Evolutionary conservation across 306 rosid species (phyloP), one percentile per base, ranked within the genome.

Genomic region (Morella rubra): DNA sequence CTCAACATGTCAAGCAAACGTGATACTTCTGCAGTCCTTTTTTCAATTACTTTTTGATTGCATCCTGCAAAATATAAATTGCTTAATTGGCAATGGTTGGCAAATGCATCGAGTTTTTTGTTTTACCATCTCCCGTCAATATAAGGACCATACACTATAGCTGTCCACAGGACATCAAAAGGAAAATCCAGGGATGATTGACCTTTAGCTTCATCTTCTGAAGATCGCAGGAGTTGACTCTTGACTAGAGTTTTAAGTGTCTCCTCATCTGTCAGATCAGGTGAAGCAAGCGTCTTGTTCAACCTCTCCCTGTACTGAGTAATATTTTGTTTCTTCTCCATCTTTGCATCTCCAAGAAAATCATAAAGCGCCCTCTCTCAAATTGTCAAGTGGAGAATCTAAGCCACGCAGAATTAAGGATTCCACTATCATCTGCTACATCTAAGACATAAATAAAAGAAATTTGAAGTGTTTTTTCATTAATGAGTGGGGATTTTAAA

Each of bases 1-100:
- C 97, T 93, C 82, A 91, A 73, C 96, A 93, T 93, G 73, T 90
- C 88, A 70, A 93, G 97, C 75, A 93, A 90, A 70, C 86, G 80
- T 56, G 91, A 87, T 49, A 91, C 80, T 71, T 90, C 93, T 0
- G 83, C 84, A 32, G 90, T 89, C 87, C 86, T 86, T 73, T 53
- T 83, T 61, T 84, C 92, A 42, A 87, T 77, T 49, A 87, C 70
- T 44, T 86, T 79, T 67, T 85, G 88, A 65, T 59, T 83, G 76
- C 72, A 84, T 67, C 84, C 98, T 93, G 78, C 74, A 78, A 65
- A 50, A 81, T 27, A 79, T 76, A 73, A 87, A 66, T 65, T 62
- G 10, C 69, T 46, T 32, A 69, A 69, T 59, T 54, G 65, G 27
- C 44, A 75, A 37, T 10, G 71, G n/a, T 42, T 12, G 8, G 74